Conservation (phyloP, 2,329 filamentous ascomycete species). For the Balansia obtecta region DNA sequence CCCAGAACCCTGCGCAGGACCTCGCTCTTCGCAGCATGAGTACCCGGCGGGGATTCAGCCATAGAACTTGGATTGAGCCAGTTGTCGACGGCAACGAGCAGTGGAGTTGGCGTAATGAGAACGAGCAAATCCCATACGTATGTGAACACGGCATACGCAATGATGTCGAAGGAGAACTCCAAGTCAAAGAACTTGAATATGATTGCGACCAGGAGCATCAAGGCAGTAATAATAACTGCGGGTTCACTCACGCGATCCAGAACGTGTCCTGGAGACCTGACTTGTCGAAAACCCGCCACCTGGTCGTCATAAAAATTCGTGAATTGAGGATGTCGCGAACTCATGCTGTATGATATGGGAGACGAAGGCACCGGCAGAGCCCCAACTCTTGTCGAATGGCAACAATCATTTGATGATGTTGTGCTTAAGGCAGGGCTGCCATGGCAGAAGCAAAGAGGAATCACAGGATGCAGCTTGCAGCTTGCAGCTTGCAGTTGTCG, state of each 20-base stretch:
- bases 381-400: conserved; percentile 9
- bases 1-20: conserved; percentile 51
- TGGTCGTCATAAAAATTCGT: conserved; percentile 24
- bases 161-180: conserved; percentile 17
- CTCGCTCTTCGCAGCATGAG: conserved; percentile 49
- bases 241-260: conserved; percentile 23
- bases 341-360: conserved; percentile 19
- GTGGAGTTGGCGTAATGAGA: conserved; percentile 38
- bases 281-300: conserved; percentile 20
- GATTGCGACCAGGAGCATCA: conserved; percentile 21
- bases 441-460: conserved; percentile 8
- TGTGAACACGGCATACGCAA: conserved; percentile 19
- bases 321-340: conserved; percentile 19
- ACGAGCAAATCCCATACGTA: conserved; percentile 51
- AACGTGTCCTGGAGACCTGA: conserved; percentile 14
- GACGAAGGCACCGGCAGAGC: conserved; percentile 2
- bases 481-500: neutral
- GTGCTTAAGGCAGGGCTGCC: conserved; percentile 8
- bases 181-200: conserved; percentile 23
- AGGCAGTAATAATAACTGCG: conserved; percentile 21
- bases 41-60: conserved; percentile 25
- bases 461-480: neutral
- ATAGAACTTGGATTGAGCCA: conserved; percentile 36
- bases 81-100: conserved; percentile 45
- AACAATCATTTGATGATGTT: conserved; percentile 4